These are phyloP conservation scores for Blumeriella jaapii DNA, from an alignment of 2,329 filamentous ascomycete genomes.

Conservation along the genomic window DNA sequence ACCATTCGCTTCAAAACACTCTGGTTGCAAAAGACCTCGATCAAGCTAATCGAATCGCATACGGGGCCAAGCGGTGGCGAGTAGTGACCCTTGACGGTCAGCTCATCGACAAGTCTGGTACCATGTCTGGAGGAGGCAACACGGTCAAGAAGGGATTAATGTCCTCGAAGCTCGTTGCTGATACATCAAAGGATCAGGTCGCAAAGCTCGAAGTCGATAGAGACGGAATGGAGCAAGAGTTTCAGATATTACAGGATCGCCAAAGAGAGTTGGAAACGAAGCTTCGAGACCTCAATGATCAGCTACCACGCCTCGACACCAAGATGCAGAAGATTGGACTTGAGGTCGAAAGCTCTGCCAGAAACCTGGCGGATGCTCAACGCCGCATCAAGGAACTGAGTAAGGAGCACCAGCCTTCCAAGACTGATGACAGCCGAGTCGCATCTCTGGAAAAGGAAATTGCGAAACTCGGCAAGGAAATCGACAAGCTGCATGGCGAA, in stretches of 20 bases:
- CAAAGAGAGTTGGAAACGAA: slow-evolving; percentile 68
- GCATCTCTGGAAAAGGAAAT: slow-evolving; percentile 68
- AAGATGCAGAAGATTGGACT: slow-evolving; percentile 83
- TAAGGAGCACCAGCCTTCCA: slow-evolving; percentile 69
- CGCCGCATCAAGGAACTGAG: slow-evolving; percentile 76
- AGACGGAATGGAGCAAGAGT: slow-evolving; percentile 72
- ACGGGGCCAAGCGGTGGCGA: slow-evolving; percentile 85
- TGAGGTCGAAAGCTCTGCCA: slow-evolving; percentile 76
- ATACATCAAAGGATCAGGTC: slow-evolving; percentile 81
- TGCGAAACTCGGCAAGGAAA: slow-evolving; percentile 60
- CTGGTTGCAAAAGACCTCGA: slow-evolving; percentile 83
- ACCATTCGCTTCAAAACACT: slow-evolving; percentile 89
- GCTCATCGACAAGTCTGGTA: slow-evolving; percentile 94
- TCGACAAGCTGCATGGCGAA: slow-evolving; percentile 69
- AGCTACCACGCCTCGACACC: slow-evolving; percentile 77
- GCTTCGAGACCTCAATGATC: slow-evolving; percentile 59
- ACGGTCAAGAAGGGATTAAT: slow-evolving; percentile 86
- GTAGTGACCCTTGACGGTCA: slow-evolving; percentile 93
- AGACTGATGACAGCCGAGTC: slow-evolving; percentile 66
- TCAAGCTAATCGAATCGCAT: slow-evolving; percentile 96
- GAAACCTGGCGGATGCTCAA: slow-evolving; percentile 73
- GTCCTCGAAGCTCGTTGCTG: slow-evolving; percentile 89
- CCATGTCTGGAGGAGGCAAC: slow-evolving; percentile 94
- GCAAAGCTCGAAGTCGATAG: slow-evolving; percentile 76
- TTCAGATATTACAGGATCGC: slow-evolving; percentile 73